phyloP scores from a whole-genome alignment of 495 filamentous ascomycete genomes.

The Aspergillus cristatus region DNA sequence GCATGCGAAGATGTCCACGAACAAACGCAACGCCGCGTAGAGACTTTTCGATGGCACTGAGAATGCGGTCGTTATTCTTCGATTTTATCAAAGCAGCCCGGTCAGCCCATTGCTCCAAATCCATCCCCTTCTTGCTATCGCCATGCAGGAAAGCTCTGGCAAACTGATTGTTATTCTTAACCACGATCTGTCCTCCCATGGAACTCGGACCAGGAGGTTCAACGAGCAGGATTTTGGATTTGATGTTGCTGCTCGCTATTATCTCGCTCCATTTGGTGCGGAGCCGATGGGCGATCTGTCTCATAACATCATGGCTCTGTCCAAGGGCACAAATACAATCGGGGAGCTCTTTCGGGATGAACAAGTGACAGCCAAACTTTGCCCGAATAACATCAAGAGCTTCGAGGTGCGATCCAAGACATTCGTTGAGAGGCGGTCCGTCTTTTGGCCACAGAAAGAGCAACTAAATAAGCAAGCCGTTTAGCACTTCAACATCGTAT shows the following conservation, averaged over 20 bases:
- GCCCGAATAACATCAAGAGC: constrained; percentile 37
- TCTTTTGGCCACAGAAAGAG: constrained; percentile 38
- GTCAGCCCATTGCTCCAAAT: constrained; percentile 8
- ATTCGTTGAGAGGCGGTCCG: constrained; percentile 22
- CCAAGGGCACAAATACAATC: constrained; percentile 18
- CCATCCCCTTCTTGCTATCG: not conserved
- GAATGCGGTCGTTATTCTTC: constrained; percentile 18
- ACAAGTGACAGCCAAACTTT: constrained; percentile 18
- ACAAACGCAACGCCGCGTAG: constrained; percentile 23
- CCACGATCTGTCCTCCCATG: constrained; percentile 10
- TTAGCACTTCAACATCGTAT: not conserved
- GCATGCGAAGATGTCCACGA: constrained; percentile 40
- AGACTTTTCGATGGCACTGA: constrained; percentile 18
- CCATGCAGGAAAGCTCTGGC: constrained; percentile 10
- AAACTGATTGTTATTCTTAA: constrained; percentile 8
- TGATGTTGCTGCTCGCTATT: constrained; percentile 20
- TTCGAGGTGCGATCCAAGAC: constrained; percentile 38
- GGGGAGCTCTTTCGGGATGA: constrained; percentile 22
- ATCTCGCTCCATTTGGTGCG: constrained; percentile 23
- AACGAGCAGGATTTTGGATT: constrained; percentile 29
- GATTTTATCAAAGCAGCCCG: constrained; percentile 9
- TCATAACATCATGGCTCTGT: constrained; percentile 14
- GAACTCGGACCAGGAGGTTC: constrained; percentile 21
- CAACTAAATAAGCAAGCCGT: constrained; percentile 8
- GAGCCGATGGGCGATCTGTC: constrained; percentile 26